Conservation (phyloP, 345 rosid genomes). For the Gossypium ekmanianum region DNA sequence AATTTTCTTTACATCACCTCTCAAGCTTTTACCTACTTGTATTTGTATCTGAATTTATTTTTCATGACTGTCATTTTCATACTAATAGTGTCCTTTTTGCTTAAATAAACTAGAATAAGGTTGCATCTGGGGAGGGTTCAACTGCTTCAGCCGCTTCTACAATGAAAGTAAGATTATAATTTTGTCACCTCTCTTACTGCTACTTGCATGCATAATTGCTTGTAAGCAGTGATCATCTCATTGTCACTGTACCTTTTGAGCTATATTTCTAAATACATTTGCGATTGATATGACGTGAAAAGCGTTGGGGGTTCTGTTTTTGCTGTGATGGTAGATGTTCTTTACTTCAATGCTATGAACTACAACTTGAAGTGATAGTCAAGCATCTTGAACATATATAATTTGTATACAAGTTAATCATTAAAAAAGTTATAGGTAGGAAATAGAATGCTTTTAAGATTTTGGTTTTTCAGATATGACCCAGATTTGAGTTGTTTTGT, state of each 20-base stretch:
- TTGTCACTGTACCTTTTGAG: neutral
- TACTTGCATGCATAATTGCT: neutral
- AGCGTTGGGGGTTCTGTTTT: neutral
- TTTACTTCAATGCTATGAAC: neutral
- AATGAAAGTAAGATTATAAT: constrained; percentile 33
- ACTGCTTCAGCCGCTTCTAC: constrained; percentile 39
- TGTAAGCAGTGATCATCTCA: neutral
- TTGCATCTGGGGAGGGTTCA: constrained; percentile 47
- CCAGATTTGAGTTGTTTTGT: neutral
- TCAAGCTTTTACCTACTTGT: neutral
- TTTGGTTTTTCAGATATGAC: neutral
- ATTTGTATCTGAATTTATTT: neutral
- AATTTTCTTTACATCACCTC: neutral
- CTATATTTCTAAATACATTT: neutral
- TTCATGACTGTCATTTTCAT: too few species aligned
- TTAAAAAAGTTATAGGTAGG: neutral
- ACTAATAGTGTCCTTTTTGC: too few species aligned
- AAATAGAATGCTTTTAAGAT: neutral
- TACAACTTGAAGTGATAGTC: neutral
- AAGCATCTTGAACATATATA: neutral
- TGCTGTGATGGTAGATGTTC: neutral
- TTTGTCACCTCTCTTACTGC: neutral
- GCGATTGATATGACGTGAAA: neutral
- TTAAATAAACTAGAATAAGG: constrained; percentile 37
- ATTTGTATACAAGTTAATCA: neutral